These are phyloP conservation scores for Capsaspora owczarzaki DNA, from an alignment of 78 protist genomes.

Conservation along the genomic window DNA sequence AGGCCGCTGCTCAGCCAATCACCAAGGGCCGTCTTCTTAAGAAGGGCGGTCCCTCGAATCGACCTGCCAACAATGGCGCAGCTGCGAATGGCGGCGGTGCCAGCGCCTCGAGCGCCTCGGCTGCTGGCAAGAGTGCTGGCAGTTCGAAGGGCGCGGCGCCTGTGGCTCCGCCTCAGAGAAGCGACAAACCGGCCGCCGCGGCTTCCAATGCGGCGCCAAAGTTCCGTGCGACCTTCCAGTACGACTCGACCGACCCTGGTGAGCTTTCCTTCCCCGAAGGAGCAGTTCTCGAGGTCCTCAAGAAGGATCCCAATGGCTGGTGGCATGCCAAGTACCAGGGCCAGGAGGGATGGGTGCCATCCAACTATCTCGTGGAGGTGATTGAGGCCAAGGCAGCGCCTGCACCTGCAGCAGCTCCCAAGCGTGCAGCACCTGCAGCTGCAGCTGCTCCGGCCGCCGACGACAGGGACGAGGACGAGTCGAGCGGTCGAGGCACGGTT, in stretches of 20 bases:
- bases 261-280: conserved; percentile 15
- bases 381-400: neutral
- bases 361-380: conserved; percentile 14
- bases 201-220: neutral
- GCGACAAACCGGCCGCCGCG: neutral
- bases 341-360: conserved; percentile 3
- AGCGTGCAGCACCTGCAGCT: neutral
- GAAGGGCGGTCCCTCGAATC: neutral
- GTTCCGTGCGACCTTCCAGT: neutral
- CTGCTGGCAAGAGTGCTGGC: neutral
- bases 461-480: too few species aligned
- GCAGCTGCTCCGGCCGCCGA: too few species aligned
- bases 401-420: neutral
- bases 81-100: neutral
- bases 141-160: neutral
- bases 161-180: neutral
- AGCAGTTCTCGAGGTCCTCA: neutral
- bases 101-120: neutral
- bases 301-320: conserved; percentile 16
- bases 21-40: neutral
- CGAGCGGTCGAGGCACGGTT: too few species aligned
- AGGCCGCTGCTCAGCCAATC: neutral
- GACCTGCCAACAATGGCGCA: neutral
- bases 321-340: conserved; percentile 11
- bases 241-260: neutral